phyloP scores from a whole-genome alignment of 768 basidiomycete genomes.

The Artomyces pyxidatus region DNA sequence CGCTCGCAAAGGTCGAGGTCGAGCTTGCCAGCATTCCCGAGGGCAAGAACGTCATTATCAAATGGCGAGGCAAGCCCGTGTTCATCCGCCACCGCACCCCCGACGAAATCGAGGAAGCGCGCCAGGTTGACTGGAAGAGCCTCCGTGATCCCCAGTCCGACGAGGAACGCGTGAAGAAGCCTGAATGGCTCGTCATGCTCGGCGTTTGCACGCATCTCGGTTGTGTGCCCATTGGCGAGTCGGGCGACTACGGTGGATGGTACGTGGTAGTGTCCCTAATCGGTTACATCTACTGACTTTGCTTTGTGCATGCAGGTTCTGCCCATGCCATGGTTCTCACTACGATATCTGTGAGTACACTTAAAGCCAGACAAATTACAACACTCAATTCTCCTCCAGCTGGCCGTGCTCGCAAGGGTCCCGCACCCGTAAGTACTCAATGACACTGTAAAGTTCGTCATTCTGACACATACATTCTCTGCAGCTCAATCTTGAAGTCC shows the following conservation, averaged over 20 bases:
- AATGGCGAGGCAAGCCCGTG: constrained; percentile 99
- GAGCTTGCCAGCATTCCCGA: constrained; percentile 87
- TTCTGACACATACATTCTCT: constrained; percentile 10
- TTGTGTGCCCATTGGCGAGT: constrained; percentile 97
- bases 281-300: too few relatives aligned
- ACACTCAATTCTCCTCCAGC: constrained; percentile 35
- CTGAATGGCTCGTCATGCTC: constrained; percentile 92
- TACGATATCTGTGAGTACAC: constrained; percentile 80
- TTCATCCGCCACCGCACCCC: constrained; percentile 95
- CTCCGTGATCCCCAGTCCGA: constrained; percentile 92
- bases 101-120: constrained; percentile 90
- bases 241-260: constrained; percentile 98
- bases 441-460: not conserved
- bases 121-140: constrained; percentile 71
- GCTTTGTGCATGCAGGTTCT: constrained; percentile 69
- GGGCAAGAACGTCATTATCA: constrained; percentile 95
- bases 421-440: constrained; percentile 70
- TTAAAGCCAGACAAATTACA: constrained; percentile 3
- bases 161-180: constrained; percentile 82
- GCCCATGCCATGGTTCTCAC: constrained; percentile 98
- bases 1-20: constrained; percentile 96
- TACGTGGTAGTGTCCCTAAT: too few relatives aligned
- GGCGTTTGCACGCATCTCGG: constrained; percentile 97
- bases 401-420: constrained; percentile 92
- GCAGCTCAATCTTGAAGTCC: constrained; percentile 91